Evolutionary conservation across 495 filamentous ascomycete genomes (phyloP).

Genomic region (Penicillium coprophilum): DNA sequence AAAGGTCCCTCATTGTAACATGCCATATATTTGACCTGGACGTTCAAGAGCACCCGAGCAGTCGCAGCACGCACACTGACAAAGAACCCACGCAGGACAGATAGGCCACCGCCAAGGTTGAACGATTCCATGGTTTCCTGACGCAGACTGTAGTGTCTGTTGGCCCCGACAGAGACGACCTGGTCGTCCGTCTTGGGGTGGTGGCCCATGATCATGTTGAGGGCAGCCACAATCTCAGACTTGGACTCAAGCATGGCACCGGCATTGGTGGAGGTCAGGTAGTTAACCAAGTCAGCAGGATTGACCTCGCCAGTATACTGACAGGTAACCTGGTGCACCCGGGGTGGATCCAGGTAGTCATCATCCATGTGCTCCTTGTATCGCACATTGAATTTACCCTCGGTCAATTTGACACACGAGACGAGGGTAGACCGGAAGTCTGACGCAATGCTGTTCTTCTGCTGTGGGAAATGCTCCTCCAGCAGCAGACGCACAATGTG

Average conservation of each 20-base stretch:
- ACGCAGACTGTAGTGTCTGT: slow-evolving; percentile 42
- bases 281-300: slow-evolving; percentile 51
- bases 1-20: slow-evolving; percentile 41
- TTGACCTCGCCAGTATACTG: slow-evolving; percentile 44
- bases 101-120: slow-evolving; percentile 41
- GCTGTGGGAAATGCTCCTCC: slow-evolving; percentile 34
- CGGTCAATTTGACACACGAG: slow-evolving; percentile 35
- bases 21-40: slow-evolving; percentile 49
- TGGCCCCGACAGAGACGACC: slow-evolving; percentile 37
- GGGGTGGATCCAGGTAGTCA: slow-evolving; percentile 39
- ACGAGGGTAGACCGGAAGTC: slow-evolving; percentile 59
- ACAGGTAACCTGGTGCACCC: slow-evolving; percentile 47
- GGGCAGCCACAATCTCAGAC: slow-evolving; percentile 44
- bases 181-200: slow-evolving; percentile 35
- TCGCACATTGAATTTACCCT: slow-evolving; percentile 35
- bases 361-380: slow-evolving; percentile 42
- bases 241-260: slow-evolving; percentile 39
- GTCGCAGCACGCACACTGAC: slow-evolving; percentile 66
- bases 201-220: slow-evolving; percentile 55
- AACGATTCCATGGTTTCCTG: slow-evolving; percentile 27
- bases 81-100: slow-evolving; percentile 64
- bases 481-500: slow-evolving; percentile 55
- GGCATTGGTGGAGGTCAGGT: slow-evolving; percentile 52
- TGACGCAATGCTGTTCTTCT: slow-evolving; percentile 46
- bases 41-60: slow-evolving; percentile 61